A percentile compares a stretch with the other conserved stretches of the same genome.
These are phyloP conservation scores for Trichoderma polysporum DNA, from an alignment of 2,329 filamentous ascomycete species.

Conservation along the genomic window DNA sequence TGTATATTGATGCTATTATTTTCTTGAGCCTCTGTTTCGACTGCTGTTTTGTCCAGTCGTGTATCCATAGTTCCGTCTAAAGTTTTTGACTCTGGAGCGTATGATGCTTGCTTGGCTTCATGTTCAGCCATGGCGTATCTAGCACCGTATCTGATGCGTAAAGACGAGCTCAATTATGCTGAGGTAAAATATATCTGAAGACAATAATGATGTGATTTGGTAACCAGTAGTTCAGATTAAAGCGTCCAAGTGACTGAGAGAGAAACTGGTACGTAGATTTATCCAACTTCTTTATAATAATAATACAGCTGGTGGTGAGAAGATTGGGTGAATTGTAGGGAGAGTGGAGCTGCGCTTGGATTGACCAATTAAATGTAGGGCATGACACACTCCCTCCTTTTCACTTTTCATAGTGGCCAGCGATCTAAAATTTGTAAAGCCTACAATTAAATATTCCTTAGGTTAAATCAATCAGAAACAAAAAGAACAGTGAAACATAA, in stretches of 20 bases:
- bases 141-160: neutral
- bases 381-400: conserved; percentile 20
- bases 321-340: neutral
- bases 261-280: neutral
- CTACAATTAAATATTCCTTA: neutral
- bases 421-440: neutral
- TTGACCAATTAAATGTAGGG: conserved; percentile 8
- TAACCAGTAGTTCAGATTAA: neutral
- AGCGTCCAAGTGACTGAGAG: neutral
- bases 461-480: no score
- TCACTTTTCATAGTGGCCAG: neutral
- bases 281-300: neutral
- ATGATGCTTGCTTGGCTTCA: neutral
- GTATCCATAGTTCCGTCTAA: neutral
- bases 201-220: neutral
- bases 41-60: neutral
- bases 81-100: neutral
- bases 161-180: neutral
- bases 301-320: neutral
- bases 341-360: neutral
- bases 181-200: neutral
- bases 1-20: neutral
- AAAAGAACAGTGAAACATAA: neutral
- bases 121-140: neutral
- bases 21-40: neutral